Evolutionary conservation across 73 alveolate species (phyloP).

Genomic region (Tetrahymena borealis): DNA sequence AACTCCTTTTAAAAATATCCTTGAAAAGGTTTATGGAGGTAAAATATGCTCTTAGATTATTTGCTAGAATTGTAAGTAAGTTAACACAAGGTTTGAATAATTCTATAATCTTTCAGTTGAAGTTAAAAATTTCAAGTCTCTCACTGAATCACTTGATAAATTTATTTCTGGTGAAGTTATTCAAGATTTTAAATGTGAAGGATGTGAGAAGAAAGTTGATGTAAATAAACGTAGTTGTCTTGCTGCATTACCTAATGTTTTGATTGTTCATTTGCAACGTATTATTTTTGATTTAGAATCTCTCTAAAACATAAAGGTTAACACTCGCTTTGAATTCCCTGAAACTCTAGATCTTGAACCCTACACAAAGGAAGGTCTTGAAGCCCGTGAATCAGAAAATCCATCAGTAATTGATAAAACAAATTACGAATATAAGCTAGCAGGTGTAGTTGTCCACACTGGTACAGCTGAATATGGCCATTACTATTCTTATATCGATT

Average conservation of each 20-base stretch:
- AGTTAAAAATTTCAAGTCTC: constrained; percentile 81
- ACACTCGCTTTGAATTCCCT: constrained; percentile 94
- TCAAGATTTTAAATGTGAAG: constrained; percentile 87
- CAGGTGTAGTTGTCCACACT: constrained; percentile 88
- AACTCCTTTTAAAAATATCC: constrained; percentile 75
- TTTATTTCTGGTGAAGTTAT: constrained; percentile 78
- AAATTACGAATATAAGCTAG: constrained; percentile 64
- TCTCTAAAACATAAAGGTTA: constrained; percentile 84
- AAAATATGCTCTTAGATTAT: constrained; percentile 75
- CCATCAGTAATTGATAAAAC: constrained; percentile 34
- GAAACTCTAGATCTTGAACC: constrained; percentile 71
- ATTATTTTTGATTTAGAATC: constrained; percentile 91
- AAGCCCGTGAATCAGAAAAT: constrained; percentile 55
- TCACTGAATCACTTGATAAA: constrained; percentile 80
- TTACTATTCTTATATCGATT: constrained; percentile 54
- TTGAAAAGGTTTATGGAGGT: constrained; percentile 92
- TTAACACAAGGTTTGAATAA: constrained; percentile 71
- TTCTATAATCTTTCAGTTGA: constrained; percentile 83
- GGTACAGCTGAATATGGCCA: constrained; percentile 97
- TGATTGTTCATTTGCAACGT: constrained; percentile 90
- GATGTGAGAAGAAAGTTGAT: constrained; percentile 86
- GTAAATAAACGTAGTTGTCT: constrained; percentile 79
- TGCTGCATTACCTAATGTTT: constrained; percentile 88
- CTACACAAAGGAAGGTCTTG: constrained; percentile 45
- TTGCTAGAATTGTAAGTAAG: constrained; percentile 79